Conservation (phyloP, 495 filamentous ascomycete species). For the Aspergillus campestris region DNA sequence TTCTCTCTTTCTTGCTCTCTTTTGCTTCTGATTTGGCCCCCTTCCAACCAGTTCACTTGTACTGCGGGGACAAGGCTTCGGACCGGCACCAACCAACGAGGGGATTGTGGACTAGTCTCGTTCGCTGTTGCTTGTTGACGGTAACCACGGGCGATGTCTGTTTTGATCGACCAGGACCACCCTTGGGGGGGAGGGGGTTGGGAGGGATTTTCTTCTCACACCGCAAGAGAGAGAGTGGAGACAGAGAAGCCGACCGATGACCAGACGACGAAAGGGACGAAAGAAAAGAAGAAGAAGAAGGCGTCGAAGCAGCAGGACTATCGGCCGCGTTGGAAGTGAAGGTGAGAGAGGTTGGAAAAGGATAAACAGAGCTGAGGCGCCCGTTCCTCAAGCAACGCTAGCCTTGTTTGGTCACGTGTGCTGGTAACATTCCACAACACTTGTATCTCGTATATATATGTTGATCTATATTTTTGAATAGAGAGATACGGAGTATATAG, state of each 20-base stretch:
- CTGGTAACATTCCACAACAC: too few species aligned
- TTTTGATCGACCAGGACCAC: constrained; percentile 21
- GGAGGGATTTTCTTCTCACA: constrained; percentile 2
- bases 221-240: background rate
- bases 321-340: constrained; percentile 7
- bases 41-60: too few species aligned
- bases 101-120: background rate
- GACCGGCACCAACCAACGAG: too few species aligned
- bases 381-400: constrained; percentile 33
- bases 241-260: too few species aligned
- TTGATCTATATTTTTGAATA: too few species aligned
- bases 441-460: too few species aligned
- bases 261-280: background rate
- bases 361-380: constrained; percentile 28
- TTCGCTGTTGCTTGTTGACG: constrained; percentile 14
- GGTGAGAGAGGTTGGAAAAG: constrained; percentile 12
- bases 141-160: constrained; percentile 26
- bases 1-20: constrained; percentile 1
- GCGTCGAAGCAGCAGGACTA: constrained; percentile 9
- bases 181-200: constrained; percentile 5
- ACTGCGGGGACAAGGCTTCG: too few species aligned
- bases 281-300: constrained; percentile 2
- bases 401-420: constrained; percentile 23
- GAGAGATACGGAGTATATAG: too few species aligned
- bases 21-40: constrained; percentile 6